These are phyloP conservation scores for Emericellopsis atlantica DNA, from an alignment of 2,329 filamentous ascomycete species.

Conservation along the genomic window DNA sequence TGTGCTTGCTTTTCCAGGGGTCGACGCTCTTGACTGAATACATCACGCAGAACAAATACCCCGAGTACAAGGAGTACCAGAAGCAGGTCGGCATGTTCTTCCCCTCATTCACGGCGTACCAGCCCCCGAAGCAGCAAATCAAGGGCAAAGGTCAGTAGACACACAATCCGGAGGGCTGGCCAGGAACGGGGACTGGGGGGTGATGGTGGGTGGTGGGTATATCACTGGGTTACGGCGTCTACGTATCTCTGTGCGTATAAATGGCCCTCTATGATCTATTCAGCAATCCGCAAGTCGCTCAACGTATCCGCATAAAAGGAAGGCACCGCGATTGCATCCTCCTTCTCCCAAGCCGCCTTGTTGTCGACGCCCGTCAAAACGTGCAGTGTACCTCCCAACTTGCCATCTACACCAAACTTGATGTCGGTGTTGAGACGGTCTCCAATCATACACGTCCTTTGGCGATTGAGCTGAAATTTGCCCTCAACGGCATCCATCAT, in stretches of 20 bases:
- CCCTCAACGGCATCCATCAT: constrained; percentile 99
- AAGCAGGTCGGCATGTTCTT: constrained; percentile 72
- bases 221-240: too few relatives aligned
- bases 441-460: constrained; percentile 86
- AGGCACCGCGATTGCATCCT: constrained; percentile 57
- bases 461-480: constrained; percentile 80
- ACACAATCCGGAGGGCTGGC: too few relatives aligned
- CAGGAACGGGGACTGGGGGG: too few relatives aligned
- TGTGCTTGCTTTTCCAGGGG: constrained; percentile 75
- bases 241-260: too few relatives aligned
- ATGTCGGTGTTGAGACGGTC: constrained; percentile 94
- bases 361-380: constrained; percentile 84
- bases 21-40: constrained; percentile 81
- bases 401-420: constrained; percentile 83
- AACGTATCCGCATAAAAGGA: constrained; percentile 75
- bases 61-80: constrained; percentile 80
- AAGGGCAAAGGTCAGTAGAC: constrained; percentile 27
- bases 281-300: constrained; percentile 47
- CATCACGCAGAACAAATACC: constrained; percentile 72
- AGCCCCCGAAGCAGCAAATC: constrained; percentile 27
- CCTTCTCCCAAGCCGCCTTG: constrained; percentile 69
- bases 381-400: constrained; percentile 78
- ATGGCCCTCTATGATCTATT: not conserved
- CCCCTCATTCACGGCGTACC: constrained; percentile 40
- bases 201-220: too few relatives aligned